Evolutionary conservation across 306 rosid species (phyloP).

Genomic region (Lagenaria siceraria): DNA sequence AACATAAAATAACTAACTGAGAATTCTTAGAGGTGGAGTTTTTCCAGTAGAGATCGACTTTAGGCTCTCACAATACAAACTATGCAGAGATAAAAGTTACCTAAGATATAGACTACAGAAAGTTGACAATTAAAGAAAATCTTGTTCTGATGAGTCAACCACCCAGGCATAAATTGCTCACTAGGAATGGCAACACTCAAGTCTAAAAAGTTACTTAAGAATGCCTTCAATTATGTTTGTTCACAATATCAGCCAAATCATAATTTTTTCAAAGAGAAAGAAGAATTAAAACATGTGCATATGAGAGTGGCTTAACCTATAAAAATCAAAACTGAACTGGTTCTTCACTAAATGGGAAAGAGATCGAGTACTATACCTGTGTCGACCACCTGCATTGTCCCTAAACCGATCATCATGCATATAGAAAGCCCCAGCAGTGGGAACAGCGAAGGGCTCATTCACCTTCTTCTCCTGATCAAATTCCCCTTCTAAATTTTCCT

Average conservation of each 20-base stretch:
- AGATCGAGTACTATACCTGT: conserved; percentile 35
- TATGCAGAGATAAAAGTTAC: background rate
- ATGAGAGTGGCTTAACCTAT: background rate
- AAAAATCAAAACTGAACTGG: background rate
- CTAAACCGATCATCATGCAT: conserved; percentile 94
- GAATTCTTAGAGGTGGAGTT: background rate
- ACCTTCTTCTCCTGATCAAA: conserved; percentile 64
- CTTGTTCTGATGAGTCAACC: background rate
- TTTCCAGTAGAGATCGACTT: background rate
- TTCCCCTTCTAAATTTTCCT: conserved; percentile 24
- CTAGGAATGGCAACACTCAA: background rate
- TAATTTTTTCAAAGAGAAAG: background rate
- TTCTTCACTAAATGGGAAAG: conserved; percentile 1
- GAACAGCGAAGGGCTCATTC: conserved; percentile 89
- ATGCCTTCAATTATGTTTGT: background rate
- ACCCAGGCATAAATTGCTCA: background rate
- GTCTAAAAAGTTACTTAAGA: background rate
- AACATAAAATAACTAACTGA: background rate
- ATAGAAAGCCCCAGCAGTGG: conserved; percentile 95
- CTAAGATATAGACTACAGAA: background rate
- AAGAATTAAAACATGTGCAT: background rate
- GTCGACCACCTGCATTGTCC: conserved; percentile 66
- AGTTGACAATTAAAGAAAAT: background rate
- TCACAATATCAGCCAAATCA: background rate
- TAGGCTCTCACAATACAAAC: background rate